These are phyloP conservation scores for Zychaea mexicana DNA, from an alignment of 371 early-diverging fungal species.

Conservation along the genomic window DNA sequence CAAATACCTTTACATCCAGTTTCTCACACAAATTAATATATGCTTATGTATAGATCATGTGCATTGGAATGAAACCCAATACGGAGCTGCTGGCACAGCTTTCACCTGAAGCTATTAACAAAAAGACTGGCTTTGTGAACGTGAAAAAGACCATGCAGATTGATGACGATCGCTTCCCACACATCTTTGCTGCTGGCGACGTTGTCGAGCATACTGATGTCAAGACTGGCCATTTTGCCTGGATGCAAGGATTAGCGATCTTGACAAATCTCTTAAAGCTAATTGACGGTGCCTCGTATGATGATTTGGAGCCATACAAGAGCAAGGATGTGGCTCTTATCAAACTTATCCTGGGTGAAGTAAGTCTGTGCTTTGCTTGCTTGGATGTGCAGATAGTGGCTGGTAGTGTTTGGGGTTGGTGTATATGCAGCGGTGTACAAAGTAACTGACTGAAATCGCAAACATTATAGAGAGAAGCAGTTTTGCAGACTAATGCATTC, in stretches of 20 bases:
- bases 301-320: slow-evolving; percentile 33
- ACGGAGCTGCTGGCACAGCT: slow-evolving; percentile 45
- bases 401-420: too few species aligned
- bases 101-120: slow-evolving; percentile 47
- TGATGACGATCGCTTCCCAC: slow-evolving; percentile 55
- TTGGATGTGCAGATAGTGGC: neutral
- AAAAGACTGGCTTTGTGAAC: slow-evolving; percentile 50
- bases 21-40: neutral
- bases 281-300: slow-evolving; percentile 29
- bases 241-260: slow-evolving; percentile 43
- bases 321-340: slow-evolving; percentile 44
- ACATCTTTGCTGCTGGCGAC: slow-evolving; percentile 72
- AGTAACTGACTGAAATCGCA: neutral
- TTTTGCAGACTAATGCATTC: slow-evolving; percentile 39
- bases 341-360: slow-evolving; percentile 38
- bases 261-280: slow-evolving; percentile 30
- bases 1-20: neutral
- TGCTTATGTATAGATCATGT: slow-evolving; percentile 49
- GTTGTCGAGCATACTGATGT: slow-evolving; percentile 51
- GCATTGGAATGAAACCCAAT: slow-evolving; percentile 71
- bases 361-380: slow-evolving; percentile 7
- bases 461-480: slow-evolving; percentile 37
- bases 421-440: too few species aligned
- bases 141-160: slow-evolving; percentile 70
- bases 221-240: slow-evolving; percentile 56